Evolutionary conservation across 306 rosid species (phyloP).

Genomic region (Alnus rubra): DNA sequence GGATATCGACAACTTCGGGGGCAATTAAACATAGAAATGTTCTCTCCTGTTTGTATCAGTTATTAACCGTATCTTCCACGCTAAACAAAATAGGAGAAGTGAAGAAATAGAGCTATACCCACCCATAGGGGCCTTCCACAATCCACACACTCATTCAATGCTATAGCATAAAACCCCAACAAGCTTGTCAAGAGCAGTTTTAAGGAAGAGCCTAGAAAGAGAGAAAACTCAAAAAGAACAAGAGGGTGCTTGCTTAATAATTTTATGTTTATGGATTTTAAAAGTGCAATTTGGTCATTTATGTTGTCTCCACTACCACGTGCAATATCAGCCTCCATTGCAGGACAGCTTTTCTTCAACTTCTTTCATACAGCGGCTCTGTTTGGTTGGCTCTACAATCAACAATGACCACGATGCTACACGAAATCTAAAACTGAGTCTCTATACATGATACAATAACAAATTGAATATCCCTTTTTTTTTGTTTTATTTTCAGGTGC

Average conservation of each 20-base stretch:
- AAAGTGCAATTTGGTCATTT: slow-evolving; percentile 11
- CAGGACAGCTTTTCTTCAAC: neutral
- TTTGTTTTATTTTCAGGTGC: slow-evolving; percentile 44
- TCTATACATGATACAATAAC: slow-evolving; percentile 15
- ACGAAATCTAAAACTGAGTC: neutral
- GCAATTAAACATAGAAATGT: neutral
- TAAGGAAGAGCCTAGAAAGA: neutral
- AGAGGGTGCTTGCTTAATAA: too few relatives aligned
- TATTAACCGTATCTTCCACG: neutral
- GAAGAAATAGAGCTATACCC: neutral
- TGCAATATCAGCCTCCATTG: slow-evolving; percentile 16
- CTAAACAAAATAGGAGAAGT: neutral
- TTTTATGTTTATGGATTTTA: neutral
- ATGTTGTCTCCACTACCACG: slow-evolving; percentile 10
- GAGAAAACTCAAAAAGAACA: slow-evolving; percentile 13
- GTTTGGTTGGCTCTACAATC: neutral
- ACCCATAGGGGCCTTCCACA: too few relatives aligned
- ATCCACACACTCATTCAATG: neutral
- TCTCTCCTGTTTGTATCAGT: neutral
- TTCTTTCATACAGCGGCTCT: neutral
- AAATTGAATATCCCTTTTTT: slow-evolving; percentile 27
- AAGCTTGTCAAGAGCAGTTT: too few relatives aligned
- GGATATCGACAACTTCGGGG: neutral
- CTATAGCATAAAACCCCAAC: slow-evolving; percentile 7
- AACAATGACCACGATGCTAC: neutral